A percentile compares a stretch with the other conserved stretches of the same genome.
phyloP scores from a whole-genome alignment of 2,329 filamentous ascomycete genomes.

The Ilyonectria mors-panacis region DNA sequence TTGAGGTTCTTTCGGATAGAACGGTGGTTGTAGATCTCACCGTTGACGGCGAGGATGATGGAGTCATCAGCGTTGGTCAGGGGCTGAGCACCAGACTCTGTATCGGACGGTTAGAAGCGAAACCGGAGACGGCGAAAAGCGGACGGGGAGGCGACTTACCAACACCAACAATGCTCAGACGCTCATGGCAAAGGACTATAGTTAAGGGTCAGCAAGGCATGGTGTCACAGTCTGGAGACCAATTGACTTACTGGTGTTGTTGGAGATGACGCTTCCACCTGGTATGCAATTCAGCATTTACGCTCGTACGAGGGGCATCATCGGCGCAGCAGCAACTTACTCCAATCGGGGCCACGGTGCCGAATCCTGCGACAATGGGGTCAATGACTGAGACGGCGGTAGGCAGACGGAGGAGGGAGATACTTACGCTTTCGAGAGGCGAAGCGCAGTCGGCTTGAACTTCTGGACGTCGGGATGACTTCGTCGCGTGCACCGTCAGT shows the following conservation, averaged over 20 bases:
- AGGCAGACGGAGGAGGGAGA: background rate
- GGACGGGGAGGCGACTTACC: constrained; percentile 69
- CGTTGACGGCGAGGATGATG: constrained; percentile 96
- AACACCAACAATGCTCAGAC: constrained; percentile 96
- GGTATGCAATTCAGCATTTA: constrained; percentile 51
- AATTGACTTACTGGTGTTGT: constrained; percentile 85
- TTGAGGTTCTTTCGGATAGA: constrained; percentile 90
- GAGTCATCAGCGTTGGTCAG: constrained; percentile 91
- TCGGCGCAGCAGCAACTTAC: constrained; percentile 69
- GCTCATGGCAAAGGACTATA: constrained; percentile 94
- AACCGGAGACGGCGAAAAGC: constrained; percentile 16
- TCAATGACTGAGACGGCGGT: constrained; percentile 28
- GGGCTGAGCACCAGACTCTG: constrained; percentile 95
- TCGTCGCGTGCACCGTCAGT: constrained; percentile 38
- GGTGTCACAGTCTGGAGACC: constrained; percentile 2
- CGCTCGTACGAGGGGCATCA: constrained; percentile 19
- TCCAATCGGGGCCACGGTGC: constrained; percentile 98
- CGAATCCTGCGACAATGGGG: constrained; percentile 75
- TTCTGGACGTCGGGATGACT: constrained; percentile 94
- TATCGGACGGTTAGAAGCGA: constrained; percentile 35
- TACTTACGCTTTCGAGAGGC: constrained; percentile 91
- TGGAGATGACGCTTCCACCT: constrained; percentile 91
- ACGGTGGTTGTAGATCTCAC: constrained; percentile 99
- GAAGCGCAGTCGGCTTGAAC: constrained; percentile 95
- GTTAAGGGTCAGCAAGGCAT: constrained; percentile 47